These are phyloP conservation scores for Bassia scoparia DNA, from an alignment of 148 eudicot species.

Conservation along the genomic window DNA sequence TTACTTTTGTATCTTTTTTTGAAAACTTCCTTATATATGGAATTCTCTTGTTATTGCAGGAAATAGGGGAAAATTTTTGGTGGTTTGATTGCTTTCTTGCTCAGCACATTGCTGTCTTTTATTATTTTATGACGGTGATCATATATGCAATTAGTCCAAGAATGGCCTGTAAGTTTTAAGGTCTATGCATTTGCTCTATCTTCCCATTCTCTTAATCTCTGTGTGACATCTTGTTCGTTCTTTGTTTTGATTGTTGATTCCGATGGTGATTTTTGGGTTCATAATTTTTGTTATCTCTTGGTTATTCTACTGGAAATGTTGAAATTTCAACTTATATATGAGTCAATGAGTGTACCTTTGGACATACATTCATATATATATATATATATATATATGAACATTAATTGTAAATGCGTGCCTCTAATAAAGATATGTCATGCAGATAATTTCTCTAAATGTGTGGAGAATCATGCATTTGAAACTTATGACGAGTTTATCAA, in stretches of 20 bases:
- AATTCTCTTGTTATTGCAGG: constrained; percentile 48
- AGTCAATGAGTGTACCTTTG: background rate
- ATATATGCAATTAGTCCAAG: constrained; percentile 93
- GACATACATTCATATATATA: too few species aligned
- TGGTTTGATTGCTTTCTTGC: constrained; percentile 96
- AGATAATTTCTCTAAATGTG: constrained; percentile 99
- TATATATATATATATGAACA: background rate
- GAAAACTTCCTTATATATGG: background rate
- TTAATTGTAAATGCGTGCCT: background rate
- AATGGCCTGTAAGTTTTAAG: constrained; percentile 88
- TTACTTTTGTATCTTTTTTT: background rate
- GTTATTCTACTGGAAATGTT: background rate
- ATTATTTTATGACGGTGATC: constrained; percentile 79
- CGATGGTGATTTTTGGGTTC: constrained; percentile 1
- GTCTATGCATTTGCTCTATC: background rate
- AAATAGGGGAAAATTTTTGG: constrained; percentile 86
- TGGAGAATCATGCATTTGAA: constrained; percentile 87
- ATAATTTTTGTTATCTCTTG: background rate
- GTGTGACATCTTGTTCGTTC: constrained; percentile 11
- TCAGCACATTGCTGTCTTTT: constrained; percentile 78
- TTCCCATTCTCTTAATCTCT: background rate
- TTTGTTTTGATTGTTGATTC: background rate
- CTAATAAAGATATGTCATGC: constrained; percentile 20
- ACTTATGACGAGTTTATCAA: constrained; percentile 95
- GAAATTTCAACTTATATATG: background rate